These are phyloP conservation scores for Isoetes taiwanensis DNA, from an alignment of 75 land plant genomes.

Conservation along the genomic window DNA sequence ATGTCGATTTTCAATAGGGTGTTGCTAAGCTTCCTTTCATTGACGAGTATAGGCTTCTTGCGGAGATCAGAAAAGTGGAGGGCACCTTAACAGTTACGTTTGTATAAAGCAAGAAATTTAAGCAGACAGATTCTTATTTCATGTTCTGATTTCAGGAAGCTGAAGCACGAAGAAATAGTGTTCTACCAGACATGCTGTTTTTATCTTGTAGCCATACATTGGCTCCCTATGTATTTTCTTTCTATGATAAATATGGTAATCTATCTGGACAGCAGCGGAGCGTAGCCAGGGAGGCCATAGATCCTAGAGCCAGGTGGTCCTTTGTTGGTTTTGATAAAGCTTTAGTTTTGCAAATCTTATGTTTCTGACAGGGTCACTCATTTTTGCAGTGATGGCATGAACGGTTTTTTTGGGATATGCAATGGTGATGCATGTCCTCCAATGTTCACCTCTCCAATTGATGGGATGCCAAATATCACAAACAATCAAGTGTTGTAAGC, in stretches of 20 bases:
- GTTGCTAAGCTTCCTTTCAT: slow-evolving; percentile 90
- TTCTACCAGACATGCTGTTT: slow-evolving; percentile 53
- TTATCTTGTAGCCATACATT: slow-evolving; percentile 44
- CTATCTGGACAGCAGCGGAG: slow-evolving; percentile 31
- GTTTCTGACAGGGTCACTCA: background rate
- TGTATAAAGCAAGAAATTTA: background rate
- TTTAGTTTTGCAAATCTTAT: background rate
- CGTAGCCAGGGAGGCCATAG: slow-evolving; percentile 43
- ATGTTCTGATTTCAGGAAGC: slow-evolving; percentile 40
- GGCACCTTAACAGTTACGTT: slow-evolving; percentile 54
- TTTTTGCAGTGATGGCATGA: slow-evolving; percentile 76
- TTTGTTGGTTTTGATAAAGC: background rate
- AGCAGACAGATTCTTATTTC: background rate
- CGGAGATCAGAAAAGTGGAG: slow-evolving; percentile 59
- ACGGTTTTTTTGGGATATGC: slow-evolving; percentile 65
- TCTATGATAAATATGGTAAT: slow-evolving; percentile 38
- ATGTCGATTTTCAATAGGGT: slow-evolving; percentile 34
- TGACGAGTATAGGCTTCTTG: slow-evolving; percentile 71
- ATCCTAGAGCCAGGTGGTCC: slow-evolving; percentile 61
- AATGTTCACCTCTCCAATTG: slow-evolving; percentile 63
- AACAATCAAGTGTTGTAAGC: slow-evolving; percentile 93
- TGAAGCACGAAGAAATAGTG: slow-evolving; percentile 61
- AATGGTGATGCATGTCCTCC: slow-evolving; percentile 75
- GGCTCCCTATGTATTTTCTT: slow-evolving; percentile 48
- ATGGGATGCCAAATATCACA: slow-evolving; percentile 63